Conservation (phyloP, 202 grass and related monocot genomes). For the Setaria italica region DNA sequence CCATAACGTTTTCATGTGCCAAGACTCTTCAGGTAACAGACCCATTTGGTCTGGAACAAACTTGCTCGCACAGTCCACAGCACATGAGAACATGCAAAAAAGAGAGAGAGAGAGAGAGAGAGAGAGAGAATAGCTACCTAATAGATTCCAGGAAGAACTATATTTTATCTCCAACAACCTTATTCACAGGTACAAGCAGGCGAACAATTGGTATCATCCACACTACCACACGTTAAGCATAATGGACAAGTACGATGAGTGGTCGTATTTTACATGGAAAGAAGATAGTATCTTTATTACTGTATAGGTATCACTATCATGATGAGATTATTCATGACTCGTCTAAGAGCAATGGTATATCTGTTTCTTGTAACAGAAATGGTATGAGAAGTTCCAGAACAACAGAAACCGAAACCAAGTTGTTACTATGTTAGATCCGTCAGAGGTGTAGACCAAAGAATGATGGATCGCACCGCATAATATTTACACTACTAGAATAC, state of each 20-base stretch:
- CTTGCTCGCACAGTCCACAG: background rate
- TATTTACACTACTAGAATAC: slow-evolving; percentile 37
- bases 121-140: background rate
- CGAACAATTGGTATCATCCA: background rate
- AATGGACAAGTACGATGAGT: background rate
- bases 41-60: background rate
- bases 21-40: background rate
- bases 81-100: background rate
- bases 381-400: slow-evolving; percentile 4
- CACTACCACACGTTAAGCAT: background rate
- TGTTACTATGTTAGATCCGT: slow-evolving; percentile 35
- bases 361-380: slow-evolving; percentile 15
- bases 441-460: slow-evolving; percentile 38
- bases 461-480: slow-evolving; percentile 31
- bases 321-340: background rate
- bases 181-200: background rate
- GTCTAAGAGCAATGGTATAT: background rate
- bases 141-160: background rate
- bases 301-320: slow-evolving; percentile 5
- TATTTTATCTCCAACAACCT: background rate
- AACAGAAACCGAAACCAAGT: background rate
- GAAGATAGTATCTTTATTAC: background rate
- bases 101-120: background rate
- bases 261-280: slow-evolving; percentile 19
- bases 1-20: background rate